Base-by-base conservation (phyloP, 1,284 basidiomycete genomes). In the Xerocomus nothofagi region DNA sequence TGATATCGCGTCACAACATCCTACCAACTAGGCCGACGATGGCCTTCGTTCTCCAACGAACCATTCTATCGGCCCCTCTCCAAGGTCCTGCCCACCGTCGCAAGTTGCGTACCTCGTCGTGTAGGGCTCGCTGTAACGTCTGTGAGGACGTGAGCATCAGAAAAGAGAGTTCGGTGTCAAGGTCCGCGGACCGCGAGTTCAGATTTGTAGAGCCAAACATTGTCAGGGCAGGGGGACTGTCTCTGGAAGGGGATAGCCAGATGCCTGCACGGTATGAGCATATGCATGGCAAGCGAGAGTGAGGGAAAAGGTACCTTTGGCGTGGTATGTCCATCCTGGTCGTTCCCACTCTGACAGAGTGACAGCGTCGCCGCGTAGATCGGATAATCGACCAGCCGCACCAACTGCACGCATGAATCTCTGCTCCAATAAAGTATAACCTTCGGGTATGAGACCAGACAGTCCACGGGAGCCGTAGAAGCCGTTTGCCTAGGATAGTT, bases 291-390 rank as follows among this genome's bases (percentile, higher is more conserved):
- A 39, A n/a, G 47, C 34, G 27, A 53, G 46, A 31, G 42, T 42
- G 49, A 36, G 53, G 24, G 10, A 10, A 12, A 23, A 21, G 57
- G 46, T 56, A 93, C 95, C 96, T 80, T 98, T 99, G 27, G 94
- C 91, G 63, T 99, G 96, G 72, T 99, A 99, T 0, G 96, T 99
- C 97, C 97, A 99, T 0, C 88, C 92, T n/a, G 79, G 71, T 56
- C 81, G 82, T 62, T 84, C 81, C 96, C 96, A 98, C 69, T 98
- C 94, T 51, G 76, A 78, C 50, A 99, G 74, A 52, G 84, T 76
- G 18, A 98, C 79, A 1, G 82, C 80, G 17, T 71, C 65, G 39
- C 51, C 30, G 31, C 9, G 27, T 12, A 70, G 57, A 47, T 68
- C 57, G 78, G 82, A 82, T 12, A 70, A 66, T 51, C 81, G 70